These are phyloP conservation scores for Malus hybrid DNA, from an alignment of 331 rosid species.

Conservation along the genomic window DNA sequence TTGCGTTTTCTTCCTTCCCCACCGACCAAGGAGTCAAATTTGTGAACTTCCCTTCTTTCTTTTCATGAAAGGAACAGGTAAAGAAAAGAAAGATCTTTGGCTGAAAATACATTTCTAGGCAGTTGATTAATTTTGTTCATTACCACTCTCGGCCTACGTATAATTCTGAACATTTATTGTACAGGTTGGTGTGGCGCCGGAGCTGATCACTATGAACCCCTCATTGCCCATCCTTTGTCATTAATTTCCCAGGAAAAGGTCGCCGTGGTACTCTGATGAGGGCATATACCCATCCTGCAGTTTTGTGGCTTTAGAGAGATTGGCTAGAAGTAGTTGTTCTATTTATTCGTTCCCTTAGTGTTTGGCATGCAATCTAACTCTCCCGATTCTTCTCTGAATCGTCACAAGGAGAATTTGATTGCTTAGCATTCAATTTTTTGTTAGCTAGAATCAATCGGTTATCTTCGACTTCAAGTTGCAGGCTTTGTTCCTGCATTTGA, in stretches of 20 bases:
- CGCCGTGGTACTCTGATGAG: constrained; percentile 72
- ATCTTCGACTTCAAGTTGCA: constrained; percentile 33
- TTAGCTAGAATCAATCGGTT: constrained; percentile 44
- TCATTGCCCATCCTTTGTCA: constrained; percentile 67
- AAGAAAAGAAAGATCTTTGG: background rate
- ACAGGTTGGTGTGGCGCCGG: constrained; percentile 99
- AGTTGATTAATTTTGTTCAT: background rate
- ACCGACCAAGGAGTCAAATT: constrained; percentile 82
- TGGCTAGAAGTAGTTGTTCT: constrained; percentile 38
- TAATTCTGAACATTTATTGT: constrained; percentile 5
- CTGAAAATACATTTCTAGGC: background rate
- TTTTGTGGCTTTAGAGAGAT: constrained; percentile 70
- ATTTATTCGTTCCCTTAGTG: constrained; percentile 29
- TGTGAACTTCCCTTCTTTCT: constrained; percentile 82
- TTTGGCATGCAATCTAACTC: constrained; percentile 33
- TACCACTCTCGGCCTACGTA: background rate
- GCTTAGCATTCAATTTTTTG: constrained; percentile 39
- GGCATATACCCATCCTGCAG: constrained; percentile 26
- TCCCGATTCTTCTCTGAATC: constrained; percentile 20
- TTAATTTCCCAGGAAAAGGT: constrained; percentile 84
- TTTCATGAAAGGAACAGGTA: constrained; percentile 99
- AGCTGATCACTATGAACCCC: constrained; percentile 96
- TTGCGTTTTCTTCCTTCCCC: constrained; percentile 94
- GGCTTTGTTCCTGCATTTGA: constrained; percentile 42
- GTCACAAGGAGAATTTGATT: constrained; percentile 22